Evolutionary conservation across 257 asterid genomes (phyloP).

Genomic region (Nicotiana undulata): DNA sequence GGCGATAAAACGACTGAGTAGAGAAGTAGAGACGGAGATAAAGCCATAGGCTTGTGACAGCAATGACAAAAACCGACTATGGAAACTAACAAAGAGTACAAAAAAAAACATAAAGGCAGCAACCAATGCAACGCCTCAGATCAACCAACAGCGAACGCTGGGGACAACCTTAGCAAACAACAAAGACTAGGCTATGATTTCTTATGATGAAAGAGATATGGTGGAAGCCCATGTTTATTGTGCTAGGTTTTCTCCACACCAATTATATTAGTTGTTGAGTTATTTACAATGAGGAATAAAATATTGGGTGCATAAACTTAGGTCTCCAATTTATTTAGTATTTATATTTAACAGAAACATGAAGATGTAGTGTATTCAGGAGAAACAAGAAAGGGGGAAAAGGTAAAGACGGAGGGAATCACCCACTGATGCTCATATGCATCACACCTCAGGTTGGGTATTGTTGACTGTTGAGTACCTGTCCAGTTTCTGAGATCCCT

Average conservation of each 20-base stretch:
- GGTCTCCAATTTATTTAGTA: neutral
- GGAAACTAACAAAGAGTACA: neutral
- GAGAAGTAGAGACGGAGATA: neutral
- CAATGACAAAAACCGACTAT: neutral
- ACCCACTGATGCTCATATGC: neutral
- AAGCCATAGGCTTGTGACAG: neutral
- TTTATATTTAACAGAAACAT: neutral
- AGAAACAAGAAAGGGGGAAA: neutral
- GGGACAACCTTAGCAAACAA: neutral
- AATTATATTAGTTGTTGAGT: neutral
- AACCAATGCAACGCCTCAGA: neutral
- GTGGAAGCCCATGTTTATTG: neutral
- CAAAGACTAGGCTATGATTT: neutral
- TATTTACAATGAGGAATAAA: neutral
- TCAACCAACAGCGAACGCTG: neutral
- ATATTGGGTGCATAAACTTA: neutral
- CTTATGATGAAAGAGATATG: neutral
- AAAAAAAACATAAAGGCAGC: neutral
- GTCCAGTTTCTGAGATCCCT: neutral
- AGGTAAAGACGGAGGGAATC: neutral
- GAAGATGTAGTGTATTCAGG: neutral
- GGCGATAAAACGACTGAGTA: neutral
- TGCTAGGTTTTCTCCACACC: neutral
- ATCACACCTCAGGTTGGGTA: neutral
- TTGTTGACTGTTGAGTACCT: neutral